These are phyloP conservation scores for Debaryomyces nepalensis DNA, from an alignment of 1,139 yeast species.

Conservation along the genomic window DNA sequence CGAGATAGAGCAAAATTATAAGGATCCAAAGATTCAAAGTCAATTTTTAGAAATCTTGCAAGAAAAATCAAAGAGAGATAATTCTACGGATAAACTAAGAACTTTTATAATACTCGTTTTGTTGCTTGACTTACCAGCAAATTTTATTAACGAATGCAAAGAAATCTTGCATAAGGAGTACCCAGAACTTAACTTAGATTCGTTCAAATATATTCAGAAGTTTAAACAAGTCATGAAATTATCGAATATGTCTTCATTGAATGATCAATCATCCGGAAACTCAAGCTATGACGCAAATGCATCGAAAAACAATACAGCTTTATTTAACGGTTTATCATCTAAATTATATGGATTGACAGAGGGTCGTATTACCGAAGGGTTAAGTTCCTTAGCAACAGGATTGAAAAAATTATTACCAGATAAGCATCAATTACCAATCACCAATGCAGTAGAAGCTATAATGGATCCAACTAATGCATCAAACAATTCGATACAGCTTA, in stretches of 20 bases:
- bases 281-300: conserved; percentile 22
- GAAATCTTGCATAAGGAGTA: conserved; percentile 56
- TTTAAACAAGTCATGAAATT: conserved; percentile 79
- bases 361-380: conserved; percentile 75
- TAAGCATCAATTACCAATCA: conserved; percentile 83
- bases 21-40: conserved; percentile 62
- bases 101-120: conserved; percentile 77
- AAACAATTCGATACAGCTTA: conserved; percentile 62
- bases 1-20: conserved; percentile 84
- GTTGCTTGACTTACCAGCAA: conserved; percentile 58
- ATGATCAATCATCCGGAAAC: conserved; percentile 17
- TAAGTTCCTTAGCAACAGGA: conserved; percentile 86
- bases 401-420: conserved; percentile 87
- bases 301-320: conserved; percentile 54
- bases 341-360: conserved; percentile 84
- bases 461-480: conserved; percentile 80
- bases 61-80: conserved; percentile 54
- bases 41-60: conserved; percentile 63
- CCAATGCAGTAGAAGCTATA: conserved; percentile 87
- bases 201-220: conserved; percentile 75
- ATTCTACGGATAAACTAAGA: conserved; percentile 79
- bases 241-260: conserved; percentile 46
- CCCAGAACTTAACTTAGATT: conserved; percentile 62
- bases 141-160: conserved; percentile 71
- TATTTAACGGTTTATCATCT: conserved; percentile 78